Base-by-base conservation (phyloP, 2,329 filamentous ascomycete species). In the Fusarium tuaranense region DNA sequence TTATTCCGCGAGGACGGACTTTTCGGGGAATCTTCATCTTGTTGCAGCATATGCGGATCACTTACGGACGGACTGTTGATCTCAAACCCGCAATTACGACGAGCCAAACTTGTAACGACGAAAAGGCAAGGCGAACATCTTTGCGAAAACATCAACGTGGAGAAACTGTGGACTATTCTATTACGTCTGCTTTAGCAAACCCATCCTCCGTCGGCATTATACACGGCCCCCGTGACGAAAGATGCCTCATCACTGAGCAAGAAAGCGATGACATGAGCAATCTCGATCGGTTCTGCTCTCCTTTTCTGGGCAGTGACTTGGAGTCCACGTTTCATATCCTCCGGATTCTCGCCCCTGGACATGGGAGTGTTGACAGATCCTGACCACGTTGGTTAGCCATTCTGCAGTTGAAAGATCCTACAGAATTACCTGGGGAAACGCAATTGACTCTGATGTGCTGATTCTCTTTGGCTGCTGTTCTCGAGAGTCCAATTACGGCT, bases 171-270 rank as follows among this genome's bases (percentile, higher is more conserved):
- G 25, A 10, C 46, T 48, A 27, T 48, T 32, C 46, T 48, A 27
- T 48, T 32, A 53, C 18, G 25, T 55, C 12, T 55, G 12, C 27
- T n/a, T 55, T 16, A 78, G 4, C 72, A 79, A 1, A 77, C 64
- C 74, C 70, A 79, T 12, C 82, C 84, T 16, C 85, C 85, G 63
- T 86, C 85, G 2, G 86, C 82, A 18, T 81, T 81, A 32, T 86
- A 85, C 25, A 77, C 69, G 5, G 72, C 75, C 0, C 78, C 79
- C 4, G 74, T 80, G 1, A 79, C 72, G 44, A 78, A 80, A 0
- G 69, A 73, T 2, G 76, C 67, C 8, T 78, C 72, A 14, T 76
- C 71, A 2, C 79, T 78, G 0, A 81, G 69, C 9, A 82, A 27
- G 34, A 81, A 76, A 0, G 65, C 70, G 12, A 78, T 76, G 0